phyloP scores from a whole-genome alignment of 768 basidiomycete species.

The Lactarius sanguifluus region DNA sequence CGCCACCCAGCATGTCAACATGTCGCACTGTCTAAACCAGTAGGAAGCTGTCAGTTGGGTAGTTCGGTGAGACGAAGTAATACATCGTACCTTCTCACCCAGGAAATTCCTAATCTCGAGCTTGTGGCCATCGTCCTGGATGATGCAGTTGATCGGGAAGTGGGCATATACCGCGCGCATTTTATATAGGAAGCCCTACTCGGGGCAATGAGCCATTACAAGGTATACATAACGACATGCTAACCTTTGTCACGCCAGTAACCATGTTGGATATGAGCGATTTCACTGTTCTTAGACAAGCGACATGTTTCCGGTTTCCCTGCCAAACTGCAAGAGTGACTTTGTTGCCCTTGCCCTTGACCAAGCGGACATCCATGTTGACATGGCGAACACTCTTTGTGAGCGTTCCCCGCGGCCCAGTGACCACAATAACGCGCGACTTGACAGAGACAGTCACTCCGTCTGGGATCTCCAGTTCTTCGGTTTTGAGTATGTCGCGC shows the following conservation, averaged over 20 bases:
- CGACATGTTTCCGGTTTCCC: constrained; percentile 96
- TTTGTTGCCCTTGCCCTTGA: constrained; percentile 75
- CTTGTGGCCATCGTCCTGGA: constrained; percentile 66
- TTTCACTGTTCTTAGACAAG: constrained; percentile 94
- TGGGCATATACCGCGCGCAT: constrained; percentile 99
- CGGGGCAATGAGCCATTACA: neutral
- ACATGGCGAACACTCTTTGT: constrained; percentile 92
- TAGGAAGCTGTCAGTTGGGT: neutral
- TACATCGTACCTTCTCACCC: constrained; percentile 77
- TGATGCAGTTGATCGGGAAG: constrained; percentile 99
- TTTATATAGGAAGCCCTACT: constrained; percentile 98
- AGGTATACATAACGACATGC: constrained; percentile 19
- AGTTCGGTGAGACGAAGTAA: neutral
- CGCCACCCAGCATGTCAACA: constrained; percentile 89
- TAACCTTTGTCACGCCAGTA: constrained; percentile 91
- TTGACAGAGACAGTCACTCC: constrained; percentile 85
- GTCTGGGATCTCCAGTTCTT: constrained; percentile 88
- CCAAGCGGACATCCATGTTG: constrained; percentile 87
- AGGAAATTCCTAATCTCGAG: constrained; percentile 95
- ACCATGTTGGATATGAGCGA: constrained; percentile 97
- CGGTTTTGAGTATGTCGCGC: constrained; percentile 91
- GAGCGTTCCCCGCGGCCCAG: constrained; percentile 89
- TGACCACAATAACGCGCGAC: constrained; percentile 87
- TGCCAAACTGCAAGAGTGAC: constrained; percentile 97
- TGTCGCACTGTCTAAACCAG: constrained; percentile 76